Percentiles rank a stretch among this genome's conserved stretches.
Conservation (phyloP, 352 stramenopile genomes). For the Pythium monospermum region DNA sequence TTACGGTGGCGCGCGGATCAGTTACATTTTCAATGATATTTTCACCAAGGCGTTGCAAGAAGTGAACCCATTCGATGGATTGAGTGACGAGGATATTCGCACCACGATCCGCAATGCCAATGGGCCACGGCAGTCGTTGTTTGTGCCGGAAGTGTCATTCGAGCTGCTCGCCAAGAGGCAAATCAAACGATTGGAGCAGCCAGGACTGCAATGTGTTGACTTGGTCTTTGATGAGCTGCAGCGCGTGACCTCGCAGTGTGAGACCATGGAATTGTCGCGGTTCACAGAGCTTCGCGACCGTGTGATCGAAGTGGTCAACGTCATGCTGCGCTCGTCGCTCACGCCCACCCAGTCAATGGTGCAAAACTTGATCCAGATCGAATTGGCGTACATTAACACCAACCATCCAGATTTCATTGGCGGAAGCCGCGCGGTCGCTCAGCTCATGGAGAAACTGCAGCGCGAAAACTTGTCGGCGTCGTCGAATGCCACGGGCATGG, state of each 20-base stretch:
- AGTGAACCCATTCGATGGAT: slow-evolving; percentile 95
- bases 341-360: slow-evolving; percentile 92
- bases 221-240: slow-evolving; percentile 99
- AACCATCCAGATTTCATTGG: slow-evolving; percentile 99
- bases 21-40: slow-evolving; percentile 99
- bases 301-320: slow-evolving; percentile 94
- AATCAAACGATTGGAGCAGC: slow-evolving; percentile 95
- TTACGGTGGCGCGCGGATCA: slow-evolving; percentile 97
- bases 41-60: slow-evolving; percentile 86
- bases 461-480: slow-evolving; percentile 64
- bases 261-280: slow-evolving; percentile 94
- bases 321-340: slow-evolving; percentile 79
- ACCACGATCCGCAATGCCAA: slow-evolving; percentile 99
- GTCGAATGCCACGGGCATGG: slow-evolving; percentile 14
- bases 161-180: slow-evolving; percentile 97
- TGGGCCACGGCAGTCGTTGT: slow-evolving; percentile 95
- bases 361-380: slow-evolving; percentile 97
- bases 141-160: slow-evolving; percentile 98
- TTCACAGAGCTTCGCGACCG: slow-evolving; percentile 95
- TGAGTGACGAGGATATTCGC: slow-evolving; percentile 98
- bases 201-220: slow-evolving; percentile 96
- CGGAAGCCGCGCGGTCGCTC: slow-evolving; percentile 91
- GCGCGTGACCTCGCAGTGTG: slow-evolving; percentile 91
- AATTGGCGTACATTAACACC: slow-evolving; percentile 99
- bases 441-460: slow-evolving; percentile 95